Evolutionary conservation across 1,284 basidiomycete genomes (phyloP), one percentile per base, ranked within the genome.

Genomic region (Waitea zeae): DNA sequence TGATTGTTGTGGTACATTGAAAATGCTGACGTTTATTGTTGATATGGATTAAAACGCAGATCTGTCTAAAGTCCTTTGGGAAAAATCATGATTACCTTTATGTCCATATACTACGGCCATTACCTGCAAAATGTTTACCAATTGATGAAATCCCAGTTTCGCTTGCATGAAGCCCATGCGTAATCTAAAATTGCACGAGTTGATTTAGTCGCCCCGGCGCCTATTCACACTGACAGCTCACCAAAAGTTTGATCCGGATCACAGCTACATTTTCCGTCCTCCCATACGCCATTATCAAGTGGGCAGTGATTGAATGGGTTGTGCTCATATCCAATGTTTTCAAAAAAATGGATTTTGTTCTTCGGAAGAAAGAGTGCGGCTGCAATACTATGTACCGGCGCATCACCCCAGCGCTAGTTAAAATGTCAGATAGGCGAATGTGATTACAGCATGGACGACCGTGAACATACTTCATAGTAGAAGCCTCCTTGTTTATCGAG

Each of bases 321-420:
- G 38, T 83, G 79, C 30, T 70, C 63, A 48, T 81, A 82, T 12
- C 71, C 64, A 30, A 60, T 63, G 38, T 66, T 63, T 39, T 51
- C 62, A 57, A 88, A 87, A 56, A 83, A 86, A 51, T 87, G 76
- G 36, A 90, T 70, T 51, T 89, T 77, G 5, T 83, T 76, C 47
- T 80, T 84, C 39, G 60, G 64, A 1, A 78, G 78, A 46, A 90
- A 82, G 18, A 90, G 60, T 1, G 82, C 76, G 0, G 81, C 87
- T 20, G 77, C 88, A 44, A 92, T 84, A 37, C 74, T 80, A 47
- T 88, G 83, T 5, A 89, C 67, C 3, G 84, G 87, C 5, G 88
- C 87, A 49, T 90, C 86, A 35, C 86, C 86, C 83, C 82, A 84
- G 35, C 81, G 63, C 65, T 75, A 42, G 37, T 36, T 12, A n/a